Evolutionary conservation across 352 stramenopile species (phyloP), one percentile per base, ranked within the genome.

Genomic region (Pythium vanterpoolii): DNA sequence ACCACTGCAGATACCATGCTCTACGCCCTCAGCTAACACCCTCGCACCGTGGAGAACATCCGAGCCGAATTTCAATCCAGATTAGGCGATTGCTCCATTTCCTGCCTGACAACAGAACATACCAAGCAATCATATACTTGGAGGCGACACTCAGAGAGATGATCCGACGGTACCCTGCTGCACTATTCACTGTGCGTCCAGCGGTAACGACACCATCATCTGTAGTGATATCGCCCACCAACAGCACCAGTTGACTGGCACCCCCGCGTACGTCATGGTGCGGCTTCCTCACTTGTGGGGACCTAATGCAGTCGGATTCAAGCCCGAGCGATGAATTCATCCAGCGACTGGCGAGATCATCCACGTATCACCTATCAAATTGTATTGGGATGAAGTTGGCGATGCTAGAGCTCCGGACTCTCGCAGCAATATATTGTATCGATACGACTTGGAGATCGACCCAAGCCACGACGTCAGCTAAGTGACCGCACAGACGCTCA

Each of bases 1-100:
- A 95, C 80, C 0, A 95, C 86, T 2, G 80, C 86, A 5, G 65
- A 53, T 53, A 79, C 84, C 19, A 43, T 95, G n/a, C 69, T 95
- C 30, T 81, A 87, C 48, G 78, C 79, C 62, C 64, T 96, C 6
- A 74, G 80, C 47, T 69, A 66, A 14, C 66, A 93, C 60, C 84
- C 82, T 9, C 52, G 76, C 18, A 72, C 87, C 0, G 53, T 69
- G 36, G 56, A 58, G 1, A 74, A 75, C n/a, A 63, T 90, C 39
- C 65, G 71, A 0, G 60, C 74, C 16, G 81, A 92, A 42, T 65
- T 91, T 36, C 31, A 11, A 11, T 36, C 6, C 6, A 11, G 31
- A 36, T 36, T 11, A 36, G 6, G 31, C 6, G 11, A 6, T 36
- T 11, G 31, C 31, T 6, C 31, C 11, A 11, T n/a, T n/a, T n/a